Evolutionary conservation across 139 green algal genomes (phyloP), one percentile per base, ranked within the genome.

Genomic region (Diplosphaera chodatii): DNA sequence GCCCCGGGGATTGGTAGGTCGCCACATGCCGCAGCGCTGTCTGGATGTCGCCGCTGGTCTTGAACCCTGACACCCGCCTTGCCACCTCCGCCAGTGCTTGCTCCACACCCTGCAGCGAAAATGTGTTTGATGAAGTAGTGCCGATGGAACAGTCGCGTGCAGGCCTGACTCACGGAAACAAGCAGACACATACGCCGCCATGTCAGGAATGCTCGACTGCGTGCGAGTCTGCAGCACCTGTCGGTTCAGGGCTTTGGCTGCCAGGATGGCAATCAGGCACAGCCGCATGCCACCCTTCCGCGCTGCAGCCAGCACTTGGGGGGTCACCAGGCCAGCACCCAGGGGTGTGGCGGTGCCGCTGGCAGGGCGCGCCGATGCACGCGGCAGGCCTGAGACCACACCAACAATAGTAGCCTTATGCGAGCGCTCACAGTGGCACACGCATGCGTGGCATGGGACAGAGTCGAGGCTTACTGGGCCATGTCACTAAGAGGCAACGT

Each of bases 11-110:
- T 27, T 1, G 68, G 40, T 56, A 40, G 68, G 15, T 65, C 30
- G 41, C 48, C 37, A 28, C 28, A 22, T 41, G 41, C 37, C 8
- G n/a, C 29, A 65, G 40, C 20, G 27, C 29, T 29, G 10, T 25
- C 40, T 20, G 68, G 40, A 29, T 72, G 68, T 29, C 48, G 40
- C 48, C 31, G 68, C 68, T 65, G 37, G 41, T 15, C 30, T 32
- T 32, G 28, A 29, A 29, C 18, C 29, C 34, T 22, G 63, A 27
- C 63, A 67, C 63, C 15, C 8, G n/a, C n/a, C 29, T 13, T 8
- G n/a, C n/a, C 31, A 67, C 27, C 63, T 67, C 63, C 18, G 63
- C 63, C 63, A 67, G 31, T 22, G 63, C 63, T 22, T 67, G 63
- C 63, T 67, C 63, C n/a, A 67, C 27, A 18, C 48, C 18, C 48